Evolutionary conservation across 192 early-diverging fungal genomes (phyloP), one percentile per base, ranked within the genome.

Genomic region (Coemansia sp.): DNA sequence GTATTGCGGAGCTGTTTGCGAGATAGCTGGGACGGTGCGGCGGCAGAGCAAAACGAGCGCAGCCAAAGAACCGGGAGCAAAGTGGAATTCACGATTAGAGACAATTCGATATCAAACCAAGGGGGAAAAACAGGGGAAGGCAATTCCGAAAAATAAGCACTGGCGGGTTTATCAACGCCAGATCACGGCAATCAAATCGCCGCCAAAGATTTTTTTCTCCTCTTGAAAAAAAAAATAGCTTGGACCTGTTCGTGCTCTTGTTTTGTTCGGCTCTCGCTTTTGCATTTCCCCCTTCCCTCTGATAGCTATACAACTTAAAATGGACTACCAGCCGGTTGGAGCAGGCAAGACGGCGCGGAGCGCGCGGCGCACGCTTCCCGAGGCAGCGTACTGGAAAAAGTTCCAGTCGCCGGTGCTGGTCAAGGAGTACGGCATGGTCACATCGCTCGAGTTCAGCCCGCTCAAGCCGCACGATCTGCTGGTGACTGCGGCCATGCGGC

Each of bases 321-420:
- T 70, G 67, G 59, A 88, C 49, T 88, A 75, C 58, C 79, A 83
- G 64, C 77, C 82, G 47, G 51, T 81, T 44, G 70, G 80, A 30
- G 58, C 77, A 35, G 81, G 79, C 32, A 83, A 83, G 56, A 76
- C 71, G 22, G 74, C 80, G 38, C 72, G 81, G 45, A 50, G 72
- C n/a, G 62, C 75, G 46, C 76, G 75, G 64, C 73, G 81, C 30
- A 66, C 73, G 59, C 74, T 82, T 2, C 65, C 80, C 14, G 89
- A 90, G 63, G 65, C 80, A 22, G 82, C 71, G 67, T 87, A 85
- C 64, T 92, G 90, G 90, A 84, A 81, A 60, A 78, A 78, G 71
- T 89, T 92, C 67, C 87, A 93, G 89, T 84, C 85, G n/a, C 91
- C 90, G 8, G 83, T 91, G 47, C 64, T 91, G 2, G 79, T 95